Percentiles rank a stretch among this genome's conserved stretches.
phyloP scores from a whole-genome alignment of 1,139 yeast genomes.

The Candida labiduridarum region DNA sequence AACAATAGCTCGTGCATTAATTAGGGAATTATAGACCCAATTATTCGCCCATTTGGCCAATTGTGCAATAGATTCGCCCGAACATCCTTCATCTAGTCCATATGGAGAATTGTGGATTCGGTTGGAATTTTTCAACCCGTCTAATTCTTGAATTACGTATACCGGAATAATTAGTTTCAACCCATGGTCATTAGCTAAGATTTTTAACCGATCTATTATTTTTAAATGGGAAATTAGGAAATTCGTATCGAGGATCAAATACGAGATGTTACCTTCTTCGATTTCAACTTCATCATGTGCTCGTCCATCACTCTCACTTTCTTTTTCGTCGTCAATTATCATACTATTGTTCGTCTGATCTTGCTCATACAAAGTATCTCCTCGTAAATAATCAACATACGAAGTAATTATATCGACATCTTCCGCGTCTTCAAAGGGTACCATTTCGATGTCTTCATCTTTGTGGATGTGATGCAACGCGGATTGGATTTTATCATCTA shows the following conservation, averaged over 20 bases:
- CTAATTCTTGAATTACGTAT: constrained; percentile 73
- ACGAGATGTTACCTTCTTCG: constrained; percentile 30
- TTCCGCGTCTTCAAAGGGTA: constrained; percentile 48
- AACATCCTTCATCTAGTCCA: constrained; percentile 12
- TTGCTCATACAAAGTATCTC: constrained; percentile 4
- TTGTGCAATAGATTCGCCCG: constrained; percentile 46
- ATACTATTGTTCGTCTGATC: constrained; percentile 5
- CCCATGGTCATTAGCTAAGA: constrained; percentile 40
- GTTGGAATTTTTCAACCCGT: constrained; percentile 64
- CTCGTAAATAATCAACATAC: constrained; percentile 22
- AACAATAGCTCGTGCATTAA: constrained; percentile 51
- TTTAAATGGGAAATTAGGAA: constrained; percentile 67
- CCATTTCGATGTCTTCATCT: constrained; percentile 53
- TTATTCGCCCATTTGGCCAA: constrained; percentile 75
- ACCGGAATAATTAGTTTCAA: constrained; percentile 66
- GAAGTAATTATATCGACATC: constrained; percentile 51
- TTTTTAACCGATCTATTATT: constrained; percentile 52
- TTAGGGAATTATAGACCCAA: constrained; percentile 73
- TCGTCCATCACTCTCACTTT: constrained; percentile 16
- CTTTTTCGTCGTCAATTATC: constrained; percentile 21
- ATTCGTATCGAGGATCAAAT: constrained; percentile 74
- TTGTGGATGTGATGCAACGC: constrained; percentile 21
- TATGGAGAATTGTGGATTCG: constrained; percentile 10
- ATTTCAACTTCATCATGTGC: constrained; percentile 10
- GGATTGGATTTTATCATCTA: constrained; percentile 37